Evolutionary conservation across 192 early-diverging fungal species (phyloP), one percentile per base, ranked within the genome.

Genomic region (Pilaira anomala): DNA sequence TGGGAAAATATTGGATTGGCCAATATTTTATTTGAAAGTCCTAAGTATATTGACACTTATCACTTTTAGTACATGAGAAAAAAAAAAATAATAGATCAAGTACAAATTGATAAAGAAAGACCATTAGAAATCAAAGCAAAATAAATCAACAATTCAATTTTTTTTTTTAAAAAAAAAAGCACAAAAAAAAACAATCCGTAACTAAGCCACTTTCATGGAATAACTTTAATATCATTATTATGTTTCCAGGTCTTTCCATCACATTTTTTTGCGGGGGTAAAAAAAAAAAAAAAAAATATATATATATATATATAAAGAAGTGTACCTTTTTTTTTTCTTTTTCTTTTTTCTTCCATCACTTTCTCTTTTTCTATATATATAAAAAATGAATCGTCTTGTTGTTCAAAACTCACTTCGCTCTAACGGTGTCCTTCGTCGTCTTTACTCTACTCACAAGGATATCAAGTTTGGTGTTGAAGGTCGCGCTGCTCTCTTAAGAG

Each of bases 401-500:
- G 33, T 36, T 36, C 33, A 36, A 36, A 36, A 36, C 11, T 9
- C 33, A 36, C 33, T 36, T 9, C 33, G 33, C 4, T 36, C 33
- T 9, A 36, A 36, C 33, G 63, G 63, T 22, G 26, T 71, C 14
- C 58, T 71, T 45, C 51, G 58, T 19, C 83, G 86, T 56, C 51
- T 72, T 52, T 93, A 88, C 80, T 88, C 88, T 50, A 84, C 88
- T 60, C 94, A 98, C 85, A 99, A 99, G 85, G 95, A 95, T 76
- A 87, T 98, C 75, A 73, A 83, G 68, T 98, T 97, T 76, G 95
- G 94, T 59, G 91, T 95, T 66, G 93, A 96, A 56, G 97, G 93
- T 60, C 87, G 97, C 71, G 91, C 91, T 69, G 85, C 84, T 50
- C 82, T 99, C 54, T 86, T 95, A 40, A 84, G 85, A 71, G 97